phyloP scores from a whole-genome alignment of 768 basidiomycete genomes.

The Suillus spraguei region DNA sequence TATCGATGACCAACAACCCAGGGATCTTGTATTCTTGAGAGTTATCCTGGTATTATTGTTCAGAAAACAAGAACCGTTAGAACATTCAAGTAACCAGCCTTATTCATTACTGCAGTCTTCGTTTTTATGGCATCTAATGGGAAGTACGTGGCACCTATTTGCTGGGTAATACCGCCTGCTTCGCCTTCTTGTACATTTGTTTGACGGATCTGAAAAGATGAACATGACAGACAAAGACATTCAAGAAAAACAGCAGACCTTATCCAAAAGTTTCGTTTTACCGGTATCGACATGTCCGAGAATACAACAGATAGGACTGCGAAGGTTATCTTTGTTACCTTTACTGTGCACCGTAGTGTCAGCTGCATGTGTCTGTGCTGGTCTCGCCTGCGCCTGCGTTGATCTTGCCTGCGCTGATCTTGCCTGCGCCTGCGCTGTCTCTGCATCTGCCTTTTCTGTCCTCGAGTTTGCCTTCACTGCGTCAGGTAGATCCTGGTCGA shows the following conservation, averaged over 20 bases:
- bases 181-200: constrained; percentile 99
- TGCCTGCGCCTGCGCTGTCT: background rate
- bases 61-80: constrained; percentile 10
- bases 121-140: constrained; percentile 91
- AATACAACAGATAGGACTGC: constrained; percentile 98
- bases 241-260: constrained; percentile 50
- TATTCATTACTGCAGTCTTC: constrained; percentile 94
- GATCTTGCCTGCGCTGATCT: constrained; percentile 35
- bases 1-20: constrained; percentile 94
- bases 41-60: constrained; percentile 54
- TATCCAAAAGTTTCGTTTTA: constrained; percentile 97
- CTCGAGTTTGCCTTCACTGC: background rate
- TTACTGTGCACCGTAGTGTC: constrained; percentile 86
- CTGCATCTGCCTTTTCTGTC: background rate
- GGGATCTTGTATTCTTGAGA: constrained; percentile 94
- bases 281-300: constrained; percentile 99
- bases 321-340: constrained; percentile 90
- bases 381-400: constrained; percentile 16
- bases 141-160: constrained; percentile 99
- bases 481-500: background rate
- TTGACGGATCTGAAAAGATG: constrained; percentile 82
- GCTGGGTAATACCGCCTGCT: constrained; percentile 99
- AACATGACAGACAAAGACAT: constrained; percentile 12
- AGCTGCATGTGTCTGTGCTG: constrained; percentile 77
- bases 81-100: constrained; percentile 42